These are phyloP conservation scores for Stephania yunnanensis DNA, from an alignment of 164 flowering plant genomes.

Conservation along the genomic window DNA sequence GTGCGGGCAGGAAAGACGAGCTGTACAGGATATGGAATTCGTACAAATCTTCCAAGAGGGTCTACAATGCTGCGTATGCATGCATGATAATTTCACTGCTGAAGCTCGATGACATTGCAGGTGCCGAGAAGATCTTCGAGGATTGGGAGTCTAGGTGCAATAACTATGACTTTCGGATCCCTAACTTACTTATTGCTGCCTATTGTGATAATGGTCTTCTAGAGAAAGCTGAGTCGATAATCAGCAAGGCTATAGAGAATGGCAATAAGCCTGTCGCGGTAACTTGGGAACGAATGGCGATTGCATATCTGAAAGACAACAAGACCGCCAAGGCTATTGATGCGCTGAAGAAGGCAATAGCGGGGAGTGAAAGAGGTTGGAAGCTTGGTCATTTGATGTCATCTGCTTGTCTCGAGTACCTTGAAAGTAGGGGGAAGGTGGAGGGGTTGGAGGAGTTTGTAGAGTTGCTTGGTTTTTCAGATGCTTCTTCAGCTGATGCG, in stretches of 20 bases:
- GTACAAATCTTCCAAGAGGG: conserved; percentile 17
- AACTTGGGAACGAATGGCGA: conserved; percentile 33
- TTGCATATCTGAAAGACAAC: conserved; percentile 20
- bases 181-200: conserved; percentile 30
- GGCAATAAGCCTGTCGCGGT: conserved; percentile 21
- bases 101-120: conserved; percentile 40
- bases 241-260: conserved; percentile 17
- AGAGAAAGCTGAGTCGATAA: conserved; percentile 37
- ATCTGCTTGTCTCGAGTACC: conserved; percentile 17
- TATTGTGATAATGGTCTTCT: conserved; percentile 32
- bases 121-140: conserved; percentile 30
- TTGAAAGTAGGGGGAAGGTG: conserved; percentile 13
- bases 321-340: conserved; percentile 33
- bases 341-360: conserved; percentile 29
- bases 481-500: too few species aligned
- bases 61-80: conserved; percentile 23
- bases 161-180: conserved; percentile 29
- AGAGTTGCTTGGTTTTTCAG: too few species aligned
- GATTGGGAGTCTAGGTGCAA: conserved; percentile 34
- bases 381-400: conserved; percentile 13
- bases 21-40: conserved; percentile 25
- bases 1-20: conserved; percentile 30
- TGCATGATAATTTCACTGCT: conserved; percentile 31
- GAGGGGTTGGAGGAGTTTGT: too few species aligned
- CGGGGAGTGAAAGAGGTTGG: conserved; percentile 15